A percentile compares a stretch with the other conserved stretches of the same genome.
Evolutionary conservation across 805 yeast genomes (phyloP).

Genomic region (Yarrowia alimentaria): DNA sequence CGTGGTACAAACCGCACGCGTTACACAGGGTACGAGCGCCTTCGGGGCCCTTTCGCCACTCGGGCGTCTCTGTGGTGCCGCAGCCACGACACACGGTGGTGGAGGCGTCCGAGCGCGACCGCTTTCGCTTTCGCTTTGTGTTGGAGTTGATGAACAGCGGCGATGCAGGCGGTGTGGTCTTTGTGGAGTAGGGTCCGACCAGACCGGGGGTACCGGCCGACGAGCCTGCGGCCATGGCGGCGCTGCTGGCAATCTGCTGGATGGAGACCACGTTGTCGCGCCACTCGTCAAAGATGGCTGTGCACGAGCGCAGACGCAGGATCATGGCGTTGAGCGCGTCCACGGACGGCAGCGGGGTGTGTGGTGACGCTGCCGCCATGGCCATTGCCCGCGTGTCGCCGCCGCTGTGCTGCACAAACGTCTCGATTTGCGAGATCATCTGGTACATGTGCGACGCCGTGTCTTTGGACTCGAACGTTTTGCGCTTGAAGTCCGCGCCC

Average conservation of each 20-base stretch:
- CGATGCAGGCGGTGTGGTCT: constrained; percentile 18
- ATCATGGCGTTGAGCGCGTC: constrained; percentile 22
- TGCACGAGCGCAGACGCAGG: constrained; percentile 1
- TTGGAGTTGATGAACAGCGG: constrained; percentile 2
- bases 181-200: constrained; percentile 13
- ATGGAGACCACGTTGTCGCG: constrained; percentile 8
- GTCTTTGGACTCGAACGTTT: constrained; percentile 22
- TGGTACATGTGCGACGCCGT: constrained; percentile 27
- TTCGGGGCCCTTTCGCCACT: constrained; percentile 80
- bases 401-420: constrained; percentile 13
- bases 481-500: constrained; percentile 10
- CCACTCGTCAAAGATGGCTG: constrained; percentile 25
- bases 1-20: constrained; percentile 77
- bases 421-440: constrained; percentile 21
- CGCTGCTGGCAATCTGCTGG: constrained; percentile 15
- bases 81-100: constrained; percentile 47
- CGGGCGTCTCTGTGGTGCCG: constrained; percentile 63
- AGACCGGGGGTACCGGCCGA: not conserved
- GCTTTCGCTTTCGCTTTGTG: constrained; percentile 22
- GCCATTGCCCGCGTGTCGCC: constrained; percentile 20
- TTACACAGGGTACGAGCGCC: constrained; percentile 76
- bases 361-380: not conserved
- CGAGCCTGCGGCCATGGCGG: not conserved
- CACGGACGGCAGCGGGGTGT: constrained; percentile 4
- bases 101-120: constrained; percentile 11